phyloP scores from a whole-genome alignment of 495 filamentous ascomycete genomes.

The Penicillium samsonianum region DNA sequence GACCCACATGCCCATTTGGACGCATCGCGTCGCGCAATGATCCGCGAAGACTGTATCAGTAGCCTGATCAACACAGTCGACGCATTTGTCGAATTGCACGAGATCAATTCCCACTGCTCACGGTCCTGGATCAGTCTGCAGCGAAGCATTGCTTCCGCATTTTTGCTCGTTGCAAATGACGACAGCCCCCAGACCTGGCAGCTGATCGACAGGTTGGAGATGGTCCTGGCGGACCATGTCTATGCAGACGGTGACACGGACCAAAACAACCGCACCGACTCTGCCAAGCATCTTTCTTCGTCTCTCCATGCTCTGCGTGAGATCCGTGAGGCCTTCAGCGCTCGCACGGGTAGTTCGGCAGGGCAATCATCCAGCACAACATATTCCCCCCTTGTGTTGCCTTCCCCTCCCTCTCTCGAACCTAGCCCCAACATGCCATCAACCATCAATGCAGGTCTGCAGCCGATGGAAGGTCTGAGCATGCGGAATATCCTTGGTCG shows the following conservation, averaged over 20 bases:
- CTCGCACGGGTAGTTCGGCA: slow-evolving; percentile 14
- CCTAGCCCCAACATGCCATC: slow-evolving; percentile 16
- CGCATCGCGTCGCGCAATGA: slow-evolving; percentile 32
- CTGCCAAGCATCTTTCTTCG: slow-evolving; percentile 42
- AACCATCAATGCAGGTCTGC: background rate
- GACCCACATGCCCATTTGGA: slow-evolving; percentile 44
- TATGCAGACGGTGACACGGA: slow-evolving; percentile 35
- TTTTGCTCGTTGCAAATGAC: slow-evolving; percentile 47
- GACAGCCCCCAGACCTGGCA: slow-evolving; percentile 39
- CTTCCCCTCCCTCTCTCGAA: slow-evolving; percentile 31
- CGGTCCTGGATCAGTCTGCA: slow-evolving; percentile 53
- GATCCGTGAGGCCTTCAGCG: slow-evolving; percentile 40
- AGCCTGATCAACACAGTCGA: slow-evolving; percentile 47
- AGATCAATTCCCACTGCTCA: slow-evolving; percentile 41
- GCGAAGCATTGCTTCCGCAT: slow-evolving; percentile 48
- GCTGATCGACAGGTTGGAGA: slow-evolving; percentile 44
- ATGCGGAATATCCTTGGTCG: slow-evolving; percentile 36
- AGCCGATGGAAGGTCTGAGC: slow-evolving; percentile 22
- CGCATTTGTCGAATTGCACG: slow-evolving; percentile 49
- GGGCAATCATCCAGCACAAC: slow-evolving; percentile 4
- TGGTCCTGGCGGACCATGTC: slow-evolving; percentile 45
- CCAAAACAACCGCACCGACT: slow-evolving; percentile 39
- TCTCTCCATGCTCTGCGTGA: slow-evolving; percentile 45
- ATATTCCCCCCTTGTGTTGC: slow-evolving; percentile 25
- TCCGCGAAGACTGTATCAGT: slow-evolving; percentile 48